Conservation (phyloP, 371 early-diverging fungal species). For the Batkoa obscura region DNA sequence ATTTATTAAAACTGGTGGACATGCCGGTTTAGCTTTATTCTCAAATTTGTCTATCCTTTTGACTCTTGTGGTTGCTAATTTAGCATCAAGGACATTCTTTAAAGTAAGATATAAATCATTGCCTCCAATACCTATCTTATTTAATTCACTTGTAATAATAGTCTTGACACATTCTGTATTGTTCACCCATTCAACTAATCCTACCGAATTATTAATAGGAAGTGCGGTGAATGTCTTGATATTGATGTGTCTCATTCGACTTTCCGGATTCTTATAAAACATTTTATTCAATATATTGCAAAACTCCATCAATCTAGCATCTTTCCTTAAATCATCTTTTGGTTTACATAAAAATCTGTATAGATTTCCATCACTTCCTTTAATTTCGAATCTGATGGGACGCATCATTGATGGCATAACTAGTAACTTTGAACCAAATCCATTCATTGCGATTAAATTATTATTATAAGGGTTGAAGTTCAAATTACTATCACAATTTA, state of each 20-base stretch:
- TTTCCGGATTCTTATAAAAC: slow-evolving; percentile 48
- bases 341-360: slow-evolving; percentile 90
- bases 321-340: slow-evolving; percentile 96
- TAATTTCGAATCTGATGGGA: slow-evolving; percentile 62
- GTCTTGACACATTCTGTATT: not conserved
- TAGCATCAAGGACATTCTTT: not conserved
- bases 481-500: not conserved
- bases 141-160: not conserved
- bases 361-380: slow-evolving; percentile 63
- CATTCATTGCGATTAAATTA: not conserved
- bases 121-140: not conserved
- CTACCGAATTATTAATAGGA: slow-evolving; percentile 83
- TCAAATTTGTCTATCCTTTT: slow-evolving; percentile 11
- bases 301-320: slow-evolving; percentile 92
- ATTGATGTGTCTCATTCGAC: slow-evolving; percentile 45
- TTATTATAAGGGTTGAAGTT: not conserved
- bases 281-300: slow-evolving; percentile 78
- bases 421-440: slow-evolving; percentile 19
- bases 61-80: not conserved
- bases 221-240: slow-evolving; percentile 93
- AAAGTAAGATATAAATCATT: not conserved
- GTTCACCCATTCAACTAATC: slow-evolving; percentile 91
- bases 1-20: slow-evolving; percentile 56
- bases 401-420: slow-evolving; percentile 86
- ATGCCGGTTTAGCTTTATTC: slow-evolving; percentile 20